Percentiles rank a stretch among this genome's conserved stretches.
phyloP scores from a whole-genome alignment of 495 filamentous ascomycete species.

The Lasiosphaeria miniovina region DNA sequence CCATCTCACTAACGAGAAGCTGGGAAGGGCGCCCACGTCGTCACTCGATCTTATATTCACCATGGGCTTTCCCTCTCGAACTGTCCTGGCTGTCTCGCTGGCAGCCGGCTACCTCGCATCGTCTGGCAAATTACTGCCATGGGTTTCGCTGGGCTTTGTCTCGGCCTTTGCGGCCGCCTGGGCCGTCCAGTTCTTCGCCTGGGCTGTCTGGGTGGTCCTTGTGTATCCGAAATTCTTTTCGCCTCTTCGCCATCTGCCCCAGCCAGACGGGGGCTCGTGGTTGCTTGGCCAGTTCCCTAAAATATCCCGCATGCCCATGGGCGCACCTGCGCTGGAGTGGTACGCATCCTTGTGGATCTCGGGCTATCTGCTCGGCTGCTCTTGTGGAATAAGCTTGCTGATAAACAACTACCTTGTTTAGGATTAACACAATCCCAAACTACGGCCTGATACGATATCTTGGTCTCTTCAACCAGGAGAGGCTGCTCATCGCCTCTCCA shows the following conservation, averaged over 20 bases:
- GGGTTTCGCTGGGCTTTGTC: constrained; percentile 25
- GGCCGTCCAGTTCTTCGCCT: constrained; percentile 27
- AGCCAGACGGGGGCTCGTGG: constrained; percentile 43
- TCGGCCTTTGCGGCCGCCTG: constrained; percentile 25
- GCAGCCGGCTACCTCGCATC: constrained; percentile 34
- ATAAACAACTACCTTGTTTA: constrained; percentile 18
- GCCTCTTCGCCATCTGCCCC: constrained; percentile 65
- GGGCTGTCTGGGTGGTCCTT: constrained; percentile 48
- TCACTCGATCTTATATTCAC: neutral
- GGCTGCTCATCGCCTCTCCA: constrained; percentile 62
- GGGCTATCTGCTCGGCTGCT: too few relatives aligned
- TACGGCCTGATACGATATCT: constrained; percentile 81
- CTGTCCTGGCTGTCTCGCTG: constrained; percentile 25
- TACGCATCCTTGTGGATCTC: constrained; percentile 21
- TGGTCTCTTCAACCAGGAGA: constrained; percentile 65
- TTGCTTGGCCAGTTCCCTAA: constrained; percentile 54
- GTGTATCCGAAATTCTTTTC: constrained; percentile 71
- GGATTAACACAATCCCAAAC: constrained; percentile 73
- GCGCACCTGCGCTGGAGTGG: constrained; percentile 61
- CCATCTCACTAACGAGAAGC: neutral
- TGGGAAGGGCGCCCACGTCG: neutral
- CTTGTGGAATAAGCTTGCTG: neutral
- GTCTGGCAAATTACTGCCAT: constrained; percentile 22
- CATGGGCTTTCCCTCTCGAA: constrained; percentile 25
- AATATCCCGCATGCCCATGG: constrained; percentile 58